Conservation (phyloP, 331 rosid genomes). For the Prunus yedoensis region DNA sequence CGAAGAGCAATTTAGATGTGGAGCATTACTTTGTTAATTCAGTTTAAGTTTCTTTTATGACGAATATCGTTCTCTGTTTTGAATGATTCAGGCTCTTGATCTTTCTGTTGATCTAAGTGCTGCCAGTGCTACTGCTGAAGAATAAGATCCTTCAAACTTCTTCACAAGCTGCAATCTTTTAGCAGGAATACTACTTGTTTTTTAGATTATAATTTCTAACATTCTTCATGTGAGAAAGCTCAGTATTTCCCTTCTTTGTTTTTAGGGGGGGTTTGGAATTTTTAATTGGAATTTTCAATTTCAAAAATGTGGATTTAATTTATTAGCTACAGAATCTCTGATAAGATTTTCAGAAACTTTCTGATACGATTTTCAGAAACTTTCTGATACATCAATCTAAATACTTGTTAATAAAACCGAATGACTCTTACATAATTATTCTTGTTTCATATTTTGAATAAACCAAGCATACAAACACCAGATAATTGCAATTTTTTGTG, state of each 20-base stretch:
- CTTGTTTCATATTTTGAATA: no score
- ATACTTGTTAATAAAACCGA: no score
- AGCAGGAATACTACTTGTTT: background rate
- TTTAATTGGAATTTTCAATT: background rate
- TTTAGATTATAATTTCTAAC: background rate
- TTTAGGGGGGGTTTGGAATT: background rate
- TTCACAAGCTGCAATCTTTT: no score
- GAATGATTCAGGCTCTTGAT: conserved; percentile 62
- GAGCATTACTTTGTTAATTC: background rate
- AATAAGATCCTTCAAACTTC: conserved; percentile 23
- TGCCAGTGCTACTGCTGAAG: conserved; percentile 73
- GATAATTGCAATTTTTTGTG: no score
- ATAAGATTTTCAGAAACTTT: no score
- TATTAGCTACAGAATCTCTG: background rate
- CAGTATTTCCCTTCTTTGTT: background rate
- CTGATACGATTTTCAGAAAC: no score
- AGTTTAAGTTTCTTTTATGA: background rate
- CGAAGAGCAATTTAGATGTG: background rate
- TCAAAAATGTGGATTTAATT: background rate
- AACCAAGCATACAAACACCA: no score
- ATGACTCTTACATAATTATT: no score
- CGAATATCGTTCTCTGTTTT: background rate
- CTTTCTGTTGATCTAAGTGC: conserved; percentile 87
- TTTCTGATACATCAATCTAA: no score
- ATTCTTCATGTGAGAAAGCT: background rate